Evolutionary conservation across 352 stramenopile genomes (phyloP), one percentile per base, ranked within the genome.

Genomic region (Phytophthora pini): DNA sequence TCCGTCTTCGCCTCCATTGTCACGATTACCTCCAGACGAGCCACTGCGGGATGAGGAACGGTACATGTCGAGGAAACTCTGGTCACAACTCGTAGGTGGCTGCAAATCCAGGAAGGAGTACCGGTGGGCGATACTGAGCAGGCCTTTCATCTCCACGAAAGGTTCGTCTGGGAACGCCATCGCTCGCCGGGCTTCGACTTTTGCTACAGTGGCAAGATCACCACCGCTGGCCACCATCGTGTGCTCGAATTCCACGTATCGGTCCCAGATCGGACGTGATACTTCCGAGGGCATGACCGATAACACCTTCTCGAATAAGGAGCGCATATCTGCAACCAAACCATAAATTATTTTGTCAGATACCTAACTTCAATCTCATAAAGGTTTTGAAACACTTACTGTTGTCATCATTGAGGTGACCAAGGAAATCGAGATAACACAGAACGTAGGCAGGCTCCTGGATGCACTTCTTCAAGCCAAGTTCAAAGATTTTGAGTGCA

Each of bases 381-480:
- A 50, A 20, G 11, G 12, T 20, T 11, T 22, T 13, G 7, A 49
- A 24, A 11, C 31, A 82, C 85, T 60, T 74, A 96, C 87, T 96
- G 67, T 95, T 96, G 71, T 96, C 88, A 61, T 96, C 88, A 60
- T 96, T 95, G 38, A 93, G 71, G 49, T 96, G 88, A 1, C 84
- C 70, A 9, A 96, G 77, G 49, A 96, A 95, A 55, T 95, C 87
- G 13, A 96, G 62, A 56, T 96, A 96, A 62, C 85, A 93, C 32
- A 94, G 40, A 32, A 94, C 84, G 45, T 92, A 96, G 0, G 87
- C 84, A 12, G 84, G 87, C 48, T 94, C 85, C 31, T 96, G 85
- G 50, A 96, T 96, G 60, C 79, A 95, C 59, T 94, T 95, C 61
- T 95, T 95, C 53, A 96, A 71, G 9, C 87, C 88, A 17, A 96